These are phyloP conservation scores for Brettanomyces custersianus DNA, from an alignment of 805 yeast species.

Conservation along the genomic window DNA sequence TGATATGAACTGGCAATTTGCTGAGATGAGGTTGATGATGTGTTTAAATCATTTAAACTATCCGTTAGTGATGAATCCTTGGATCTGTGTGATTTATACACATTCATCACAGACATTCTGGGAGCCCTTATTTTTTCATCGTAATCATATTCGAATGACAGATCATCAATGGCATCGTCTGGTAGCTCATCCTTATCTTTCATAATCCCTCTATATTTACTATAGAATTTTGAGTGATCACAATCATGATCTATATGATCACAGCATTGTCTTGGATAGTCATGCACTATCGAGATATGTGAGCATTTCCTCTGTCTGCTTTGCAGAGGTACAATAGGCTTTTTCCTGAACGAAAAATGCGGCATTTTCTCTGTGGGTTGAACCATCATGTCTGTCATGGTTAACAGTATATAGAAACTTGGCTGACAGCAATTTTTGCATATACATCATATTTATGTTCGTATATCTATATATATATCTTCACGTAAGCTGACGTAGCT, in stretches of 20 bases:
- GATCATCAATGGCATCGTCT: conserved; percentile 18
- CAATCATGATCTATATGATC: conserved; percentile 20
- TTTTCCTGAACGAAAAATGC: conserved; percentile 23
- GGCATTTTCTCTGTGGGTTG: not conserved
- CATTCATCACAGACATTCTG: conserved; percentile 38
- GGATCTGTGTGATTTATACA: no score
- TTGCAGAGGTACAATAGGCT: conserved; percentile 16
- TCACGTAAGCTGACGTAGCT: no score
- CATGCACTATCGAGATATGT: conserved; percentile 19
- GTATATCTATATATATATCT: no score
- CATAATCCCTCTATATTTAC: conserved; percentile 23
- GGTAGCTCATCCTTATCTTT: conserved; percentile 23
- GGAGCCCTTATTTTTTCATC: conserved; percentile 51
- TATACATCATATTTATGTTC: no score
- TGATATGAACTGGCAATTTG: conserved; percentile 22
- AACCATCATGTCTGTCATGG: no score
- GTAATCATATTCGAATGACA: conserved; percentile 30
- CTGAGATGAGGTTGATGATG: no score
- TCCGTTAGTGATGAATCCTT: no score
- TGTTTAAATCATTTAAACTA: no score
- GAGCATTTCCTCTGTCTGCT: conserved; percentile 12
- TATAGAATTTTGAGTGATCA: conserved; percentile 22
- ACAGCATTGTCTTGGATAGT: conserved; percentile 24
- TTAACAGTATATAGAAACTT: no score
- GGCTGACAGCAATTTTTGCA: no score